Evolutionary conservation across 805 yeast genomes (phyloP).

Genomic region (Ogataea haglerorum): DNA sequence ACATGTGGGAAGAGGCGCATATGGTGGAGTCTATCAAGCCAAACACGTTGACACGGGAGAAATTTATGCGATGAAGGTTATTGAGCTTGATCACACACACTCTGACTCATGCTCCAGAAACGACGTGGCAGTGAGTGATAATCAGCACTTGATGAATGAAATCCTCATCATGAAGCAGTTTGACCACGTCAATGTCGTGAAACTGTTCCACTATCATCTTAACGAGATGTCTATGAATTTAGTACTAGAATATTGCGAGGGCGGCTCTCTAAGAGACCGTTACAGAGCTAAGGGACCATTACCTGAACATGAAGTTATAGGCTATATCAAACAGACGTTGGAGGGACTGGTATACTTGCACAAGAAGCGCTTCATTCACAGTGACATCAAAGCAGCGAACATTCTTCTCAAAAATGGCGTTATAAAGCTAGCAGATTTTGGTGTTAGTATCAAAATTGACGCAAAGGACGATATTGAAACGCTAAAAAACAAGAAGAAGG

Average conservation of each 20-base stretch:
- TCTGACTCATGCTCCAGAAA: constrained; percentile 6
- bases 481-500: constrained; percentile 33
- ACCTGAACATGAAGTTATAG: constrained; percentile 50
- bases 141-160: constrained; percentile 55
- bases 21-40: constrained; percentile 70
- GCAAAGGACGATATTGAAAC: constrained; percentile 70
- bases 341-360: constrained; percentile 63
- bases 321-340: constrained; percentile 52
- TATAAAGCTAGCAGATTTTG: constrained; percentile 74
- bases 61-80: constrained; percentile 27
- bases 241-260: constrained; percentile 60
- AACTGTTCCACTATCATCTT: constrained; percentile 64
- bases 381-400: constrained; percentile 78
- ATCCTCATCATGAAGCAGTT: constrained; percentile 62
- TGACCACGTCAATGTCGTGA: constrained; percentile 63
- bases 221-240: constrained; percentile 51
- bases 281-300: constrained; percentile 50
- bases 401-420: constrained; percentile 53
- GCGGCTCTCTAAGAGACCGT: constrained; percentile 60
- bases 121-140: constrained; percentile 4
- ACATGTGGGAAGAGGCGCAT: constrained; percentile 86
- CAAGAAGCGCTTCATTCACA: constrained; percentile 69
- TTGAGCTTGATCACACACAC: constrained; percentile 10
- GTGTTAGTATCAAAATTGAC: constrained; percentile 64
- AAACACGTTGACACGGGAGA: constrained; percentile 8